Percentiles rank a stretch among this genome's conserved stretches.
Evolutionary conservation across 2,329 filamentous ascomycete genomes (phyloP).

Genomic region (Epichloe glyceriae): DNA sequence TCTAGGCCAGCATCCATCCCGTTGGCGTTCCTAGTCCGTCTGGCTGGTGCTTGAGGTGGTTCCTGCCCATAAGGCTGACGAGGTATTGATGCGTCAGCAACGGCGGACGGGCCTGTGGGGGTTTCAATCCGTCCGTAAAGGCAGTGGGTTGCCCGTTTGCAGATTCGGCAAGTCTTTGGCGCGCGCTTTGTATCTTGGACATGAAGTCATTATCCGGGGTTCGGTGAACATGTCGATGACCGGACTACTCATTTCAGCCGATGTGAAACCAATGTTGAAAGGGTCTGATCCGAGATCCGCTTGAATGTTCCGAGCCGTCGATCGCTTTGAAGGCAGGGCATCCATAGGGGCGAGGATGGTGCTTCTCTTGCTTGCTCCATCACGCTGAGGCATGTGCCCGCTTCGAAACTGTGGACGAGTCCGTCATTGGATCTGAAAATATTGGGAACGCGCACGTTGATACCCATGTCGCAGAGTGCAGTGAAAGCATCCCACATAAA

Average conservation of each 20-base stretch:
- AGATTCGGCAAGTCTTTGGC: slow-evolving; percentile 30
- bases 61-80: slow-evolving; percentile 23
- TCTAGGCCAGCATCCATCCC: slow-evolving; percentile 40
- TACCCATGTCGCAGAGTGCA: slow-evolving; percentile 75
- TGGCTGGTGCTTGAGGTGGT: slow-evolving; percentile 37
- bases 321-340: slow-evolving; percentile 30
- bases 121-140: slow-evolving; percentile 46
- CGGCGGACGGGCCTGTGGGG: slow-evolving; percentile 25
- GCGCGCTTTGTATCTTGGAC: slow-evolving; percentile 40
- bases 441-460: slow-evolving; percentile 67
- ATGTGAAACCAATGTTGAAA: slow-evolving; percentile 33
- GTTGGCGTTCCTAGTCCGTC: slow-evolving; percentile 42
- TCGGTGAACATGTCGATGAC: slow-evolving; percentile 29
- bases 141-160: slow-evolving; percentile 23
- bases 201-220: slow-evolving; percentile 41
- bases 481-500: slow-evolving; percentile 98
- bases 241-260: slow-evolving; percentile 28
- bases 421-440: slow-evolving; percentile 65
- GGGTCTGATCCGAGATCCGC: slow-evolving; percentile 32
- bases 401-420: slow-evolving; percentile 35
- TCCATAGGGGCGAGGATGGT: slow-evolving; percentile 17
- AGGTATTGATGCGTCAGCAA: slow-evolving; percentile 12
- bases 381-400: slow-evolving; percentile 12
- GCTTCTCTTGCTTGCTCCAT: slow-evolving; percentile 24
- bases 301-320: slow-evolving; percentile 23